Evolutionary conservation across 2,329 filamentous ascomycete genomes (phyloP), one percentile per base, ranked within the genome.

Genomic region (Neofusicoccum laricinum): DNA sequence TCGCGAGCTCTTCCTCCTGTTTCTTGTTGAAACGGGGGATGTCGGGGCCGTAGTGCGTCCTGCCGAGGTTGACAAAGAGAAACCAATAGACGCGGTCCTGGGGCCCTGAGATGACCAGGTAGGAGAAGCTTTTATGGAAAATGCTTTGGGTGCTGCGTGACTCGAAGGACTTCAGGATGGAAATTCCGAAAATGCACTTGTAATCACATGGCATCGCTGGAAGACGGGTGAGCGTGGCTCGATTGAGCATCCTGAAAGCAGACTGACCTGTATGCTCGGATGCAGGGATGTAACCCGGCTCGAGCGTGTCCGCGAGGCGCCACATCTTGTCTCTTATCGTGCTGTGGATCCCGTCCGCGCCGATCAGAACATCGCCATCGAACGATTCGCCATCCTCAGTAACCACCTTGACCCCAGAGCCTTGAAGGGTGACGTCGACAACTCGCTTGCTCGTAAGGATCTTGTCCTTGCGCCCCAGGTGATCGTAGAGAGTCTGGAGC

Each of bases 21-120:
- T 73, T 68, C 0, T 73, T 69, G 14, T 72, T 73, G 68, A 74
- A 76, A n/a, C 69, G 69, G 1, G 71, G 71, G 4, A 73, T 70
- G 8, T 70, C 68, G 0, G 68, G 58, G 1, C 69, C 70, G 46
- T 49, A 70, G 8, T 32, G 34, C 3, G 46, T 67, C 32, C 72
- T 51, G 21, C 72, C 67, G 34, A 71, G 69, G 62, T 68, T 75
- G 62, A 68, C 65, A 63, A 64, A 70, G 46, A 68, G 68, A 65
- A 70, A 71, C 66, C 66, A 73, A 65, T 66, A 75, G 38, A 67
- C 69, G 49, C 62, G 68, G 40, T 32, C 57, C n/a, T 50, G 67
- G 38, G 65, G 68, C 67, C 67, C 70, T 50, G 38, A 65, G 41
- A 65, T 58, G 17, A 67, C 21, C 3, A 73, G 25, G 25, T 67